Conservation (phyloP, 2,329 filamentous ascomycete genomes). For the Escovopsis sp. region DNA sequence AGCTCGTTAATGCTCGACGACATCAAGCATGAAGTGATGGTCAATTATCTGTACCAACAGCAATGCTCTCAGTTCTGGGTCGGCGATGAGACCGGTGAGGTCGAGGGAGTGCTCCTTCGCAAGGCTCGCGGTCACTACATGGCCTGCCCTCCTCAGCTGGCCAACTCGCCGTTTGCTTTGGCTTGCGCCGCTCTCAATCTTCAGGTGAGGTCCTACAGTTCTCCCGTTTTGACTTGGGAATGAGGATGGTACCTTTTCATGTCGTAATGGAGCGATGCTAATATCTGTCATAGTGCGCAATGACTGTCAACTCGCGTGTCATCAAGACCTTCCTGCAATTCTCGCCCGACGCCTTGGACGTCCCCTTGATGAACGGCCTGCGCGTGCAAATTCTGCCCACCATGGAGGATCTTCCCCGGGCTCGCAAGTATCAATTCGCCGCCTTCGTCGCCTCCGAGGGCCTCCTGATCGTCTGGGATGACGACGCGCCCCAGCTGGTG, state of each 20-base stretch:
- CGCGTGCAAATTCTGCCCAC: slow-evolving; percentile 60
- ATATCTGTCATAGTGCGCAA: slow-evolving; percentile 43
- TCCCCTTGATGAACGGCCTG: slow-evolving; percentile 63
- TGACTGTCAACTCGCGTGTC: slow-evolving; percentile 67
- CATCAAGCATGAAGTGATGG: slow-evolving; percentile 71
- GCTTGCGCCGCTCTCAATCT: slow-evolving; percentile 57
- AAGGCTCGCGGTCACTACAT: slow-evolving; percentile 55
- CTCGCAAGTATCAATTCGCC: slow-evolving; percentile 65
- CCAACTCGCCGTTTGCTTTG: slow-evolving; percentile 44
- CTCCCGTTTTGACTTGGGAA: not conserved
- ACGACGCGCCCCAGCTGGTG: slow-evolving; percentile 57
- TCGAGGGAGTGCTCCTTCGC: slow-evolving; percentile 58
- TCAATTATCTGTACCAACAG: slow-evolving; percentile 69
- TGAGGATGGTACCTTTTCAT: not conserved
- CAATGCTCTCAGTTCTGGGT: slow-evolving; percentile 64
- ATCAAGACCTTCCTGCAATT: slow-evolving; percentile 65
- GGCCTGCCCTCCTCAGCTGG: slow-evolving; percentile 52
- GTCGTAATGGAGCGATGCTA: no score
- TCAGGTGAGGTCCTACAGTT: slow-evolving; percentile 33
- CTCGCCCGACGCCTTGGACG: slow-evolving; percentile 57
- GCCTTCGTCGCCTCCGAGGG: slow-evolving; percentile 60
- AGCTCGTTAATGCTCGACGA: slow-evolving; percentile 49
- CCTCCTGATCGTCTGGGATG: slow-evolving; percentile 68
- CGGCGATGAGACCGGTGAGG: slow-evolving; percentile 48
- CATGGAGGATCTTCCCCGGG: slow-evolving; percentile 52